Evolutionary conservation across 352 stramenopile species (phyloP), one percentile per base, ranked within the genome.

Genomic region (Globisporangium parvum): DNA sequence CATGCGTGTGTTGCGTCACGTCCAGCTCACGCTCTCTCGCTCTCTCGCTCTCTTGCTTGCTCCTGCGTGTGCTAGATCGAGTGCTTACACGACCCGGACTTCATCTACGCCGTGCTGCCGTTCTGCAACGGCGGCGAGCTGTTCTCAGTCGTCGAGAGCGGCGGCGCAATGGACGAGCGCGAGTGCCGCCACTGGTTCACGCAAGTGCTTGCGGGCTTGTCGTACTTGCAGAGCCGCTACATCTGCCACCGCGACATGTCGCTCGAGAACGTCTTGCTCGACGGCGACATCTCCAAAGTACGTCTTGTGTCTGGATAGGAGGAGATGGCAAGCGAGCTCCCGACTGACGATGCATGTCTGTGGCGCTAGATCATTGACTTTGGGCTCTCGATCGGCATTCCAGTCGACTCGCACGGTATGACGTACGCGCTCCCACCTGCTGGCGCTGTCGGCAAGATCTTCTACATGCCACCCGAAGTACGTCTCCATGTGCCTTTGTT

Each of bases 171-270:
- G 79, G 70, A 90, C 42, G 81, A 92, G 59, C 53, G 55, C 1
- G 79, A 92, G 50, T 87, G 79, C 53, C 81, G 81, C 31, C 80
- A 91, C 62, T 93, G 83, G 83, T 93, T 93, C 69, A 77, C 73
- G 18, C 83, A 93, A 71, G 78, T 93, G 33, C 64, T 93, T 6
- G 75, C 78, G 3, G 83, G 83, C 0, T 57, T 93, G 33, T 91
- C 83, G 14, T 94, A 89, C 56, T 49, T 94, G 40, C 84, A 94
- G 59, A 90, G 78, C 47, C 77, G 73, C 55, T 91, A 85, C 67
- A 92, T 91, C 71, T 91, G 80, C 63, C 84, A 94, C 63, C 84
- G 84, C 47, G 84, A 94, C 66, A 94, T 94, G 80, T 93, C 83
- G 55, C 58, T 93, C 53, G 83, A 93, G 66, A 93, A 93, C 55